Conservation (phyloP, 1,284 basidiomycete genomes). For the Irpex rosettiformis region DNA sequence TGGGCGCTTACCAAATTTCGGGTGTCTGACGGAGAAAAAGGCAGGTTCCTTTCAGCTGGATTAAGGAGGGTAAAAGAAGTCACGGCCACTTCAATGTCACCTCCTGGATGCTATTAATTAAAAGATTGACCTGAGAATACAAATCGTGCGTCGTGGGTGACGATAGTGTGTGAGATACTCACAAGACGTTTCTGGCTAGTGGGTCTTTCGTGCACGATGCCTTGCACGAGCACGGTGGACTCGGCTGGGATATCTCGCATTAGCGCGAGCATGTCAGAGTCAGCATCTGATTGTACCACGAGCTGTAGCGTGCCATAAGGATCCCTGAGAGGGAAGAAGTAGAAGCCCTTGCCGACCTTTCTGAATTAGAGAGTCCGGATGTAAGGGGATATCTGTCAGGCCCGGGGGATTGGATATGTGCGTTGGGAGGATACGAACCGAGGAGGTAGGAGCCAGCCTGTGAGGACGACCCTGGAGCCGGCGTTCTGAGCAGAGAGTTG, state of each 20-base stretch:
- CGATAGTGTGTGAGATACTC: conserved; percentile 9
- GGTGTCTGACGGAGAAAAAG: conserved; percentile 78
- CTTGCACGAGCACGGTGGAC: conserved; percentile 73
- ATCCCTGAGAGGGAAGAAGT: conserved; percentile 82
- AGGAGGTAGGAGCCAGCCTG: conserved; percentile 76
- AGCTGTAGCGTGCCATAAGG: conserved; percentile 77
- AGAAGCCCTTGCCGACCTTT: conserved; percentile 62
- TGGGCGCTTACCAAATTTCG: conserved; percentile 60
- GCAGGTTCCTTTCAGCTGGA: conserved; percentile 64
- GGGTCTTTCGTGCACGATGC: conserved; percentile 65
- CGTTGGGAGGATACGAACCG: conserved; percentile 45
- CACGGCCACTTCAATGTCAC: conserved; percentile 82
- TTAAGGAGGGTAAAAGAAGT: conserved; percentile 73
- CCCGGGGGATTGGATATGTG: conserved; percentile 27
- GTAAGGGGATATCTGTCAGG: conserved; percentile 11
- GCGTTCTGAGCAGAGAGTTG: conserved; percentile 52
- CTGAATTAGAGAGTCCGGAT: conserved; percentile 32
- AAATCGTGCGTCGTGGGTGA: background rate
- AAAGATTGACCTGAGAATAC: background rate
- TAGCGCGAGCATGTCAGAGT: conserved; percentile 33
- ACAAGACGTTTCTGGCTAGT: conserved; percentile 50
- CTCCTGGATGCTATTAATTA: conserved; percentile 48
- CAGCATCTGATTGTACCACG: conserved; percentile 44
- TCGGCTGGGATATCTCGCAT: conserved; percentile 70
- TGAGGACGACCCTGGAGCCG: conserved; percentile 61